Evolutionary conservation across 768 basidiomycete species (phyloP), one percentile per base, ranked within the genome.

Genomic region (Saitozyma podzolica): DNA sequence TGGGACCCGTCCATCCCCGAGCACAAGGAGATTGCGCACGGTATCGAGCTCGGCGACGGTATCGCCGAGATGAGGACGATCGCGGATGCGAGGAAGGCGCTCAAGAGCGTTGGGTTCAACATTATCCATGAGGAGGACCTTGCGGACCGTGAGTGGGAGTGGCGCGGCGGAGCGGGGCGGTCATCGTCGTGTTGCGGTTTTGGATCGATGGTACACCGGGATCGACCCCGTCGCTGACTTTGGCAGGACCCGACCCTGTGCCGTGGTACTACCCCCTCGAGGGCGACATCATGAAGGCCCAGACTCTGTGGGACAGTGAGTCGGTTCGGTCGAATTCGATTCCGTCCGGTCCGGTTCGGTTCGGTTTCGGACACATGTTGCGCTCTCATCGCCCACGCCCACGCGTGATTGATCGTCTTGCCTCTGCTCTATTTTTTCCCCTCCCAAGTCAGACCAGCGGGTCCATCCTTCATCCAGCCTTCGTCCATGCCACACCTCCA

Each of bases 181-280:
- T 29, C 29, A 5, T 54, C n/a, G 19, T 50, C 19, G 29, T 37
- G 37, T 59, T n/a, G 37, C 66, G 43, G 10, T 66, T 69, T 8
- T 9, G 8, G 14, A 37, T 19, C 37, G 48, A 45, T 40, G 7
- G 19, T 55, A 39, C 11, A 29, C 51, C 13, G 41, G n/a, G 45
- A 20, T 49, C n/a, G 41, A 3, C 19, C 20, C 11, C 19, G 55
- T 54, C 29, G 29, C 29, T 29, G 29, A 29, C 29, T 29, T 29
- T 29, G 20, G 14, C 49, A 76, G 78, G 70, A 56, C 57, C 63
- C 42, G 77, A 78, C 65, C 65, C 65, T 14, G 64, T 80, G 50
- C 86, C 88, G 0, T 99, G 96, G 96, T 99, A 94, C 81, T 98
- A 97, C 80, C 93, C 94, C 0, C 84, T 98, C 37, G 93, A 96